These are phyloP conservation scores for Kodamaea kakaduensis DNA, from an alignment of 805 yeast species.

Conservation along the genomic window DNA sequence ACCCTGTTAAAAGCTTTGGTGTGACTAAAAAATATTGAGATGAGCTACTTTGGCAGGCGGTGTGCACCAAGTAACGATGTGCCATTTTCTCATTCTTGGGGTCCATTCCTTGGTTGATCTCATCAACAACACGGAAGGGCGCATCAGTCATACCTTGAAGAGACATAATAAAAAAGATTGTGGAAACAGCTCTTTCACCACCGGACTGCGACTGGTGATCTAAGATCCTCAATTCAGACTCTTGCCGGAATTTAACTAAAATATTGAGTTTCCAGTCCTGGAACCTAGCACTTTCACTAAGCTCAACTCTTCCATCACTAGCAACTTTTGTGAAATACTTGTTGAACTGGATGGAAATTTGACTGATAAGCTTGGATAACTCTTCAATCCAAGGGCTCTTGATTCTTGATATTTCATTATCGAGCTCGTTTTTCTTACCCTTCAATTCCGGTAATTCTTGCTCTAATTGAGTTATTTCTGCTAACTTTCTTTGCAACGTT, in stretches of 20 bases:
- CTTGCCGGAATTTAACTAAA: conserved; percentile 79
- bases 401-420: conserved; percentile 35
- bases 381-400: conserved; percentile 57
- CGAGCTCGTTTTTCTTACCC: conserved; percentile 23
- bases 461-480: conserved; percentile 31
- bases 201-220: conserved; percentile 94
- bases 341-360: conserved; percentile 63
- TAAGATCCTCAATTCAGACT: conserved; percentile 61
- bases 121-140: conserved; percentile 95
- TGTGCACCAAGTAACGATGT: conserved; percentile 78
- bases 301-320: conserved; percentile 80
- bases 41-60: conserved; percentile 57
- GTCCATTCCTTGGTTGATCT: conserved; percentile 99
- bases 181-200: conserved; percentile 95
- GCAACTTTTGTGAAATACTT: conserved; percentile 69
- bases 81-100: conserved; percentile 84
- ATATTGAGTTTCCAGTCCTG: conserved; percentile 82
- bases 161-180: conserved; percentile 85
- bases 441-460: conserved; percentile 35
- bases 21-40: conserved; percentile 91
- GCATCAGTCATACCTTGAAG: conserved; percentile 83
- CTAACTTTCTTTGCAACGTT: conserved; percentile 36
- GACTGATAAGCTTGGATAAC: conserved; percentile 47
- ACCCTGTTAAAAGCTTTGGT: conserved; percentile 78
- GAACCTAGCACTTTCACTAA: conserved; percentile 48